These are phyloP conservation scores for Aspergillus glaucus DNA, from an alignment of 2,329 filamentous ascomycete species.

Conservation along the genomic window DNA sequence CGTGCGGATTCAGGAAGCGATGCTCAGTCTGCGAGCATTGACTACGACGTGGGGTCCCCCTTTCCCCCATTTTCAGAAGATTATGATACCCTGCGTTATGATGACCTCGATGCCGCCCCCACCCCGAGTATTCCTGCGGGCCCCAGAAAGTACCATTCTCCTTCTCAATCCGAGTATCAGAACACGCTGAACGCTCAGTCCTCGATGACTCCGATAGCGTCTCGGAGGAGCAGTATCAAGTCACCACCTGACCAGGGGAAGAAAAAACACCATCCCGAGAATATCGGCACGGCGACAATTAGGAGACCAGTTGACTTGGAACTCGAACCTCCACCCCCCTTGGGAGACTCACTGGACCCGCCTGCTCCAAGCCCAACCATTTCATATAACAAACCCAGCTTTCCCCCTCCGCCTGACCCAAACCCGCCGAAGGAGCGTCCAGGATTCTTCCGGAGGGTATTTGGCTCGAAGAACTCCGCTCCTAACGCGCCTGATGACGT, in stretches of 20 bases:
- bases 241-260: constrained; percentile 36
- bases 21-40: constrained; percentile 41
- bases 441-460: constrained; percentile 90
- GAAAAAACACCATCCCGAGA: constrained; percentile 36
- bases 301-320: constrained; percentile 23
- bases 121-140: constrained; percentile 78
- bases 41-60: constrained; percentile 31
- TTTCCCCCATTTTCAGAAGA: constrained; percentile 18
- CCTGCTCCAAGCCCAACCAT: constrained; percentile 50
- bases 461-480: constrained; percentile 59
- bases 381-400: constrained; percentile 43
- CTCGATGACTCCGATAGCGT: constrained; percentile 28
- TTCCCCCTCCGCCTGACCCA: constrained; percentile 35
- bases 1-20: constrained; percentile 26
- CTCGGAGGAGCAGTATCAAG: constrained; percentile 39
- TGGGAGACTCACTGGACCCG: constrained; percentile 43
- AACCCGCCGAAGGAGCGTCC: constrained; percentile 60
- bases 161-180: constrained; percentile 25
- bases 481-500: constrained; percentile 14
- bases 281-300: constrained; percentile 31
- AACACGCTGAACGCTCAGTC: constrained; percentile 15
- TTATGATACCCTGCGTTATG: constrained; percentile 29
- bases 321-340: constrained; percentile 33
- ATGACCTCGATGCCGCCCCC: constrained; percentile 70
- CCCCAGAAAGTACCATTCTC: constrained; percentile 53